phyloP scores from a whole-genome alignment of 352 stramenopile species.

The Pythium periplocum region DNA sequence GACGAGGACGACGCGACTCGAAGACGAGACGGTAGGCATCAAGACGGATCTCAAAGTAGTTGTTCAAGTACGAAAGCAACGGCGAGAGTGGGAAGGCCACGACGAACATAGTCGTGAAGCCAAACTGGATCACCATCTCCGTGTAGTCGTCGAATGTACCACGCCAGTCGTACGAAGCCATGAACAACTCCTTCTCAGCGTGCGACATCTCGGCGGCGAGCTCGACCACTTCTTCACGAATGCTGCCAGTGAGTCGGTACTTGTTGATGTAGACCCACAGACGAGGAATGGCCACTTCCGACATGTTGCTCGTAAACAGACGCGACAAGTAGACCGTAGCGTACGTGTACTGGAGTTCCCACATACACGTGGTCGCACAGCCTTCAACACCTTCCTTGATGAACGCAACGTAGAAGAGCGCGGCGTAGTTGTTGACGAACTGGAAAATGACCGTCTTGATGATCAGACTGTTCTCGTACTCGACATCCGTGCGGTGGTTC shows the following conservation, averaged over 20 bases:
- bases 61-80: conserved; percentile 89
- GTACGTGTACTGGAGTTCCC: conserved; percentile 88
- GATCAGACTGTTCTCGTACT: conserved; percentile 91
- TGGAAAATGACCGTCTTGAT: conserved; percentile 95
- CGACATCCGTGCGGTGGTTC: conserved; percentile 88
- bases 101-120: conserved; percentile 89
- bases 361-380: conserved; percentile 75
- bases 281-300: conserved; percentile 65
- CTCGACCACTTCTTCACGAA: conserved; percentile 30
- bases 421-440: conserved; percentile 95
- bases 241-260: conserved; percentile 51
- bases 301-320: conserved; percentile 77
- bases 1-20: conserved; percentile 73
- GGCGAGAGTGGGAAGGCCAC: conserved; percentile 91
- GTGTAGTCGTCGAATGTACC: conserved; percentile 92
- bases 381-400: conserved; percentile 81
- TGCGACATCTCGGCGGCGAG: conserved; percentile 26
- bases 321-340: conserved; percentile 90
- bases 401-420: conserved; percentile 92
- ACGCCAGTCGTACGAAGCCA: conserved; percentile 78
- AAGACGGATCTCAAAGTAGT: conserved; percentile 91
- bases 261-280: conserved; percentile 71
- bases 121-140: conserved; percentile 89
- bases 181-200: conserved; percentile 70
- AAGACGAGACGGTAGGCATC: conserved; percentile 85